Evolutionary conservation across 352 stramenopile species (phyloP), one percentile per base, ranked within the genome.

Genomic region (Phytophthora meadii): DNA sequence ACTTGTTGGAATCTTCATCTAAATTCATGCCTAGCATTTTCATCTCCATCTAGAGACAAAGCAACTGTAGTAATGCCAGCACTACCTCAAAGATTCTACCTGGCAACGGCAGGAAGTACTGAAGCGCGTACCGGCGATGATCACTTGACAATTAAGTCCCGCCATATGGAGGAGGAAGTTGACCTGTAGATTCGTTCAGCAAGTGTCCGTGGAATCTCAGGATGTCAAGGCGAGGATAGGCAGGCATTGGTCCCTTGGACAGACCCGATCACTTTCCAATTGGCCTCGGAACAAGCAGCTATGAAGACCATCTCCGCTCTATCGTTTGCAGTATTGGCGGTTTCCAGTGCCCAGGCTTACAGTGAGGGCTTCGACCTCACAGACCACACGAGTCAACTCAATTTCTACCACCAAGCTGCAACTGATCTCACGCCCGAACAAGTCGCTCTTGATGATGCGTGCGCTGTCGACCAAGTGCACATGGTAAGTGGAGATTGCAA

Each of bases 341-440:
- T 49, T 7, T 34, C 52, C 30, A 40, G 45, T 7, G 54, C 42
- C 1, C 54, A 54, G 5, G 72, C 70, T 1, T 80, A 80, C 68
- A 85, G 65, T 24, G 61, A 74, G 24, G 40, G 57, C 30, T 88
- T 88, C 39, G 76, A 88, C 69, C 55, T 88, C 32, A 72, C 81
- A 41, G 79, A 85, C 67, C 76, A 85, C 66, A 85, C 79, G 44
- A 88, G 74, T 39, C 76, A 82, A 52, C 76, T 88, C 57, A 84
- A 80, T 59, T 84, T 74, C 62, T 88, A 88, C 64, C 79, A 84
- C 61, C 63, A 70, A 54, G 76, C 79, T 28, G 77, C 72, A 42
- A 72, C 76, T 11, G 48, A 72, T 49, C 72, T 82, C 50, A 65
- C 68, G 28, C 56, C 56, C 0, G 73, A 68, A 44, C 70, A 87